These are phyloP conservation scores for Chimonanthus salicifolius DNA, from an alignment of 164 flowering plant genomes.

Conservation along the genomic window DNA sequence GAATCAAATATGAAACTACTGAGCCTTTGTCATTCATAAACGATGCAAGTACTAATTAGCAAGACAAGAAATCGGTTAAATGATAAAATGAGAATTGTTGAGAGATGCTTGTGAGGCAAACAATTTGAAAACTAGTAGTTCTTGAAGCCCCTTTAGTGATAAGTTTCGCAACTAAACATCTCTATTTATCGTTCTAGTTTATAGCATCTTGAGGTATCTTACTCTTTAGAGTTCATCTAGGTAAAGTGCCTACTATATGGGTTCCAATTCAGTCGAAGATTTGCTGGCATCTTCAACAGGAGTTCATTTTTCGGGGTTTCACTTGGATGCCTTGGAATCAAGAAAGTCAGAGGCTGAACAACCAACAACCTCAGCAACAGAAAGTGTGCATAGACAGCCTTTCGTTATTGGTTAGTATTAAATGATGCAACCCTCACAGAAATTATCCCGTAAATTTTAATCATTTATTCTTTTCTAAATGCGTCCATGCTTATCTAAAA, in stretches of 20 bases:
- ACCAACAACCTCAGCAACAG: slow-evolving; percentile 52
- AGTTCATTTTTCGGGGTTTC: slow-evolving; percentile 90
- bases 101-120: too few species aligned
- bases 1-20: too few species aligned
- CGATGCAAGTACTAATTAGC: too few species aligned
- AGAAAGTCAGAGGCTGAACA: slow-evolving; percentile 37
- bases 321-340: slow-evolving; percentile 43
- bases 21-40: too few species aligned
- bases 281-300: slow-evolving; percentile 74
- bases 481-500: neutral
- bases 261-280: slow-evolving; percentile 59
- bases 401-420: slow-evolving; percentile 72
- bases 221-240: slow-evolving; percentile 11
- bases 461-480: neutral
- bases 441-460: neutral
- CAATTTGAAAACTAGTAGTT: too few species aligned
- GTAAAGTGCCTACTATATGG: slow-evolving; percentile 39
- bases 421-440: neutral
- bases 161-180: too few species aligned
- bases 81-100: too few species aligned
- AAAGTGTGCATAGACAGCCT: slow-evolving; percentile 54
- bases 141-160: too few species aligned
- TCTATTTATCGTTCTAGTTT: neutral
- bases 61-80: too few species aligned
- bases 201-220: neutral